Conservation (phyloP, 495 filamentous ascomycete species). For the Aspergillus heteromorphus region DNA sequence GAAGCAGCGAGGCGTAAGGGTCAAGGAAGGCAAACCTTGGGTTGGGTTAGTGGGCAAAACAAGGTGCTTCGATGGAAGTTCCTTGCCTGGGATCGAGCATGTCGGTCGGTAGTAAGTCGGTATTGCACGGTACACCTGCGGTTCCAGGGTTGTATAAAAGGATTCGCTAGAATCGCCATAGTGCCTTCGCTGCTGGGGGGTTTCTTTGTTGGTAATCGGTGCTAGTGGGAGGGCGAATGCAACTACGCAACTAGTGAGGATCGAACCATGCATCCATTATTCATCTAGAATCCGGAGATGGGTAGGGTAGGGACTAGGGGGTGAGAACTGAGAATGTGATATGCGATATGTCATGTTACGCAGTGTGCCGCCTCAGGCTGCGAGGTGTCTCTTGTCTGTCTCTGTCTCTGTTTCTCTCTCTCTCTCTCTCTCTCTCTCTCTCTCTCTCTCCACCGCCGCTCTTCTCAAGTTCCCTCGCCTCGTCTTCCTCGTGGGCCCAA, state of each 20-base stretch:
- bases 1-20: background rate
- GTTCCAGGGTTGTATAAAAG: too few relatives aligned
- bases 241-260: background rate
- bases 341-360: too few relatives aligned
- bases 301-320: too few relatives aligned
- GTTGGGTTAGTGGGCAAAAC: background rate
- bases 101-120: background rate
- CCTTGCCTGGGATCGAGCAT: background rate
- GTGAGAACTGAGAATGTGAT: too few relatives aligned
- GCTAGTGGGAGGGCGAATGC: too few relatives aligned
- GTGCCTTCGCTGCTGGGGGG: too few relatives aligned
- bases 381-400: background rate
- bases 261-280: background rate
- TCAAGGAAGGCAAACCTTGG: background rate
- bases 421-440: conserved; percentile 5
- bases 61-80: background rate
- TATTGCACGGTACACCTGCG: background rate
- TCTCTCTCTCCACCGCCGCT: conserved; percentile 3
- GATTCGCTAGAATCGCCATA: too few relatives aligned
- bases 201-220: too few relatives aligned
- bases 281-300: background rate
- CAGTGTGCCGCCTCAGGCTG: background rate
- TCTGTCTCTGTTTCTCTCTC: conserved; percentile 1
- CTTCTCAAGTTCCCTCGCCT: too few relatives aligned
- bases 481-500: conserved; percentile 16